Percentiles rank a stretch among this genome's conserved stretches.
Evolutionary conservation across 495 filamentous ascomycete species (phyloP).

Genomic region (Penicillium diatomitis): DNA sequence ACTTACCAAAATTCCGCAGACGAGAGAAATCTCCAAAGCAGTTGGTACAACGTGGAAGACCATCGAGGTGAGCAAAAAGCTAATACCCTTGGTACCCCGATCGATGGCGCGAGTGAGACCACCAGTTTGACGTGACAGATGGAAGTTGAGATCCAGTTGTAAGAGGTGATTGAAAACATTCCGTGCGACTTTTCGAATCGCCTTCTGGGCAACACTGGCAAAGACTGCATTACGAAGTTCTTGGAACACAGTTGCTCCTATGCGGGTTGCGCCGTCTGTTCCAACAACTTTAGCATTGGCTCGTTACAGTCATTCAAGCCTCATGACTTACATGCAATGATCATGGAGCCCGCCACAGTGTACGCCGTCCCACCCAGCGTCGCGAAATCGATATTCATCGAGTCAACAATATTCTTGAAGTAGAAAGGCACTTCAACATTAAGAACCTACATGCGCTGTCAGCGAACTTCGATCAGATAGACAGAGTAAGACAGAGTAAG

Average conservation of each 20-base stretch:
- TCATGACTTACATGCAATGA: slow-evolving; percentile 60
- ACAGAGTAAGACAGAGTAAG: no score
- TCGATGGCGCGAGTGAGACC: slow-evolving; percentile 92
- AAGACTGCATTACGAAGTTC: slow-evolving; percentile 94
- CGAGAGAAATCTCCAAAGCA: slow-evolving; percentile 85
- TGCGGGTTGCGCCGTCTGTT: slow-evolving; percentile 73
- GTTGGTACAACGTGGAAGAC: slow-evolving; percentile 96
- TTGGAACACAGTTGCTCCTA: slow-evolving; percentile 79
- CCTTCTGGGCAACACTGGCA: slow-evolving; percentile 92
- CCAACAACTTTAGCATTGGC: no score
- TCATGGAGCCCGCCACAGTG: slow-evolving; percentile 84
- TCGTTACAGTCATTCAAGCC: neutral
- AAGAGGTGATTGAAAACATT: slow-evolving; percentile 91
- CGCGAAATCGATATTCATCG: slow-evolving; percentile 91
- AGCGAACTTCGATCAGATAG: no score
- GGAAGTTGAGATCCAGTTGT: slow-evolving; percentile 84
- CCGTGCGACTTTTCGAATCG: slow-evolving; percentile 80
- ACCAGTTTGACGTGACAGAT: slow-evolving; percentile 87
- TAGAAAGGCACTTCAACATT: slow-evolving; percentile 99
- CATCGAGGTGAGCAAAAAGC: slow-evolving; percentile 93
- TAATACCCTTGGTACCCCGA: slow-evolving; percentile 94
- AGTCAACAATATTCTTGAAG: slow-evolving; percentile 94
- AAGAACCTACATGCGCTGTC: slow-evolving; percentile 46
- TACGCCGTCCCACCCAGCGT: slow-evolving; percentile 74
- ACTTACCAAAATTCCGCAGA: slow-evolving; percentile 75